Percentiles rank a stretch among this genome's conserved stretches.
Conservation (phyloP, 345 rosid genomes). For the Dimocarpus longan region DNA sequence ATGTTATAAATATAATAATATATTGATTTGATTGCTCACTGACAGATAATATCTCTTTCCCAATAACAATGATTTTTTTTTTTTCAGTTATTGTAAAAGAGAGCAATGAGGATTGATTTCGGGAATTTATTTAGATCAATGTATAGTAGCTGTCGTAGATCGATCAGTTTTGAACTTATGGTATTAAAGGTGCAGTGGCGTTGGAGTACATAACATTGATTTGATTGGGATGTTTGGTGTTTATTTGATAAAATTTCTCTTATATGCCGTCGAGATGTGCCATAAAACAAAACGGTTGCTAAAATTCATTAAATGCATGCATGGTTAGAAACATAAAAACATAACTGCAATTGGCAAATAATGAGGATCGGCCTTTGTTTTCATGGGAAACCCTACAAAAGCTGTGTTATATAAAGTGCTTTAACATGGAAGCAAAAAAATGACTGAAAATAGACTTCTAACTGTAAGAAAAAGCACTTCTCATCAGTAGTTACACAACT, state of each 20-base stretch:
- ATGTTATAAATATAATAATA: background rate
- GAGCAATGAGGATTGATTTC: background rate
- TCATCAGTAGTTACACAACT: background rate
- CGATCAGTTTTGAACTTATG: background rate
- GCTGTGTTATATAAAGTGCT: background rate
- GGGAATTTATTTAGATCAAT: background rate
- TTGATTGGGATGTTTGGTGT: background rate
- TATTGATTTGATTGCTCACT: background rate
- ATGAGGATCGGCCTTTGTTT: too few species aligned
- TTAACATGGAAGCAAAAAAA: background rate
- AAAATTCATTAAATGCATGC: too few species aligned
- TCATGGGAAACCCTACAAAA: background rate
- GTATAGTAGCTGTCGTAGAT: background rate
- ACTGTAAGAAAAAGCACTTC: background rate
- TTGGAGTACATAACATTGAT: background rate
- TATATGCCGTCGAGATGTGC: too few species aligned
- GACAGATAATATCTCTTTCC: background rate
- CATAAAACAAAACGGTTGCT: too few species aligned
- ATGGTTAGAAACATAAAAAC: too few species aligned
- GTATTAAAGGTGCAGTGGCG: background rate
- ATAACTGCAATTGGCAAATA: too few species aligned
- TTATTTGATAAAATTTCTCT: background rate
- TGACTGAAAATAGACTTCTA: background rate
- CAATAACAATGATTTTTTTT: background rate
- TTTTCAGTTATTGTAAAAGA: slow-evolving; percentile 10